Percentiles rank a stretch among this genome's conserved stretches.
Evolutionary conservation across 148 eudicot species (phyloP).

Genomic region (Rheum nobile): DNA sequence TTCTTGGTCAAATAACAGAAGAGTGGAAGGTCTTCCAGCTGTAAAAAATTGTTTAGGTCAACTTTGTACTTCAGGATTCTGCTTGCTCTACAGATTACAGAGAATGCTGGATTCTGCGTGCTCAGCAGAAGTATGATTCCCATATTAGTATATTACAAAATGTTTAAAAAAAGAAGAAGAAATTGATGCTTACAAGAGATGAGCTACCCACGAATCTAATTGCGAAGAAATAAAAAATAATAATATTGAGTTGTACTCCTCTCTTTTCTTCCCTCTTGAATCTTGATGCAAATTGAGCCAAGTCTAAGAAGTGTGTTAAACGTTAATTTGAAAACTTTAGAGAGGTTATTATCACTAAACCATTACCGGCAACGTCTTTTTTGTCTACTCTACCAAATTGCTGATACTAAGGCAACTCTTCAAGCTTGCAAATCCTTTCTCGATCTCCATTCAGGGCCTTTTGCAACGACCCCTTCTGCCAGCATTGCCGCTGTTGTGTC

Average conservation of each 20-base stretch:
- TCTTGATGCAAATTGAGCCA: no score
- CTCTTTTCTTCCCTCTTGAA: neutral
- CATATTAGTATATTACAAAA: no score
- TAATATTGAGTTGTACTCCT: neutral
- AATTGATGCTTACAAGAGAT: neutral
- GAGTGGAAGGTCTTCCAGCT: neutral
- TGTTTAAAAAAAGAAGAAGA: no score
- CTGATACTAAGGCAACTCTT: constrained; percentile 7
- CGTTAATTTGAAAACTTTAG: no score
- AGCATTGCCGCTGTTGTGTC: constrained; percentile 31
- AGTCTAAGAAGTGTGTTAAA: no score
- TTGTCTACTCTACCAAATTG: no score
- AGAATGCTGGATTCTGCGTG: no score
- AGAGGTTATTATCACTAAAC: constrained; percentile 16
- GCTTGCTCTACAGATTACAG: neutral
- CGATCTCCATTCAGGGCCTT: constrained; percentile 41
- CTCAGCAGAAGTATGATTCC: neutral
- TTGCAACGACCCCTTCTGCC: constrained; percentile 23
- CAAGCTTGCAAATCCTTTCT: constrained; percentile 55
- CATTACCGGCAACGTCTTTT: no score
- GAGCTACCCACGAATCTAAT: neutral
- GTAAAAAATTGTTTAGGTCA: neutral
- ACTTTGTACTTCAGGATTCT: neutral
- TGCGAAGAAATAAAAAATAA: no score
- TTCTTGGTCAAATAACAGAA: neutral